A percentile compares a stretch with the other conserved stretches of the same genome.
phyloP scores from a whole-genome alignment of 1,139 yeast species.

The Candida tetrigidarum region DNA sequence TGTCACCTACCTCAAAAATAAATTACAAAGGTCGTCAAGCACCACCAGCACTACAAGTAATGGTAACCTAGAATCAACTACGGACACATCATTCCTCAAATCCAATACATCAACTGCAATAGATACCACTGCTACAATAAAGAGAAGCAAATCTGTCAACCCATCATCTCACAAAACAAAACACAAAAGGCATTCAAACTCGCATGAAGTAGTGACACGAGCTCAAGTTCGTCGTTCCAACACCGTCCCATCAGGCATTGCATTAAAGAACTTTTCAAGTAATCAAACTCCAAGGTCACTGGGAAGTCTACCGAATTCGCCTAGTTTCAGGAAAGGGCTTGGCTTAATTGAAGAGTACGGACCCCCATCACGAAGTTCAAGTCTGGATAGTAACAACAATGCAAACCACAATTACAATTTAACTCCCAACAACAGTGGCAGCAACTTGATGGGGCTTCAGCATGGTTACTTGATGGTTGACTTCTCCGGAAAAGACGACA shows the following conservation, averaged over 20 bases:
- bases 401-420: slow-evolving; percentile 2
- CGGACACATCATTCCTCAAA: slow-evolving; percentile 1
- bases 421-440: slow-evolving; percentile 1
- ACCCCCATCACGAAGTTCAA: neutral
- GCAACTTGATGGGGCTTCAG: slow-evolving; percentile 9
- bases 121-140: neutral
- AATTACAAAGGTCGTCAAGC: slow-evolving; percentile 6
- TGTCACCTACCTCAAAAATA: slow-evolving; percentile 10
- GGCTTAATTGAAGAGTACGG: slow-evolving; percentile 5
- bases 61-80: neutral
- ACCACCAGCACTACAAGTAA: neutral
- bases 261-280: slow-evolving; percentile 3
- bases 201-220: slow-evolving; percentile 7
- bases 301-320: slow-evolving; percentile 8
- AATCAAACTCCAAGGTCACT: neutral
- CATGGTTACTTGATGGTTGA: slow-evolving; percentile 14
- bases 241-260: slow-evolving; percentile 10
- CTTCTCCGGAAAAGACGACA: slow-evolving; percentile 6
- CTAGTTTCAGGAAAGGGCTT: neutral
- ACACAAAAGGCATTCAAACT: slow-evolving; percentile 5
- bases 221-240: slow-evolving; percentile 10
- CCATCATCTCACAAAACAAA: neutral
- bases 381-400: neutral
- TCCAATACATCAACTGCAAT: neutral
- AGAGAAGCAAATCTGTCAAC: neutral